phyloP scores from a whole-genome alignment of 2,329 filamentous ascomycete species.

The Claviceps maximensis region DNA sequence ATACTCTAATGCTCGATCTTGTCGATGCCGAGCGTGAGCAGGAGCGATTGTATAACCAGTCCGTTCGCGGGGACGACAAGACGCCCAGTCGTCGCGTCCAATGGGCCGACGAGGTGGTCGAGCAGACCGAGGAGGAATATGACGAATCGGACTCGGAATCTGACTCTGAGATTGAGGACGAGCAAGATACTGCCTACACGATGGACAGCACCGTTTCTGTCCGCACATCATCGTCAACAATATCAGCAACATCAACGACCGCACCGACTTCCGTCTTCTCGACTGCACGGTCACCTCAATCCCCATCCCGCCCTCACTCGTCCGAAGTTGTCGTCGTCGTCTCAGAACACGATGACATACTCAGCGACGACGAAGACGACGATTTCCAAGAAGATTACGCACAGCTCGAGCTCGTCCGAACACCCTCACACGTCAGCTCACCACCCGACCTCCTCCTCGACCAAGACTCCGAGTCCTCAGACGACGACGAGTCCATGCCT shows the following conservation, averaged over 20 bases:
- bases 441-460: conserved; percentile 57
- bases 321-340: conserved; percentile 18
- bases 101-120: conserved; percentile 70
- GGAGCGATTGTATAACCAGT: conserved; percentile 96
- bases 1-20: conserved; percentile 83
- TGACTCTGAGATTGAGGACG: conserved; percentile 16
- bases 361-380: conserved; percentile 31
- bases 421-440: conserved; percentile 50
- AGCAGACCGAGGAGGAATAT: conserved; percentile 59
- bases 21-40: conserved; percentile 91
- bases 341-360: conserved; percentile 27
- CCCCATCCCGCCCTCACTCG: no score
- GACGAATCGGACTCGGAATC: conserved; percentile 41
- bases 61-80: conserved; percentile 60
- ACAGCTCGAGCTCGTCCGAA: conserved; percentile 54
- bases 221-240: conserved; percentile 17
- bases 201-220: conserved; percentile 7
- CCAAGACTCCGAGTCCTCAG: conserved; percentile 55
- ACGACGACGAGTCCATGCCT: conserved; percentile 64
- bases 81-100: conserved; percentile 62
- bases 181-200: conserved; percentile 31
- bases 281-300: background rate
- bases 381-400: conserved; percentile 52
- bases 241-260: no score
- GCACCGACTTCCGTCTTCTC: background rate